Evolutionary conservation across 2,329 filamentous ascomycete species (phyloP), one percentile per base, ranked within the genome.

Genomic region (Fusarium sp.): DNA sequence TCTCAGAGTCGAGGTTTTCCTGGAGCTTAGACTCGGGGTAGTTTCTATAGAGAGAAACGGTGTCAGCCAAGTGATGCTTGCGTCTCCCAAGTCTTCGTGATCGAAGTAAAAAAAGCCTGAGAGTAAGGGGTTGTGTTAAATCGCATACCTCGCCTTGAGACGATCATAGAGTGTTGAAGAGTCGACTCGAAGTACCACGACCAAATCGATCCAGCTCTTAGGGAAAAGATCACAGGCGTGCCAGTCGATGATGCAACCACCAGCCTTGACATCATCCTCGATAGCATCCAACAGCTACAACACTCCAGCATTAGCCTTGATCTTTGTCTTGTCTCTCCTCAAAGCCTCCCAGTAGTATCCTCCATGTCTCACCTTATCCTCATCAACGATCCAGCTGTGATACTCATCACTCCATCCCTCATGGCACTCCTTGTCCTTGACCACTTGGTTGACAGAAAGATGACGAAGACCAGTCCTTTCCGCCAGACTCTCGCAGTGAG

Each of bases 211-310:
- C 94, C 95, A 97, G 80, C 93, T 93, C 81, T 93, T 92, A 3
- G 97, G 97, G 80, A 98, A 98, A 24, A 98, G 85, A 79, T 98
- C 97, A 85, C 96, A 98, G 3, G 95, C 96, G 84, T 99, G 97
- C 96, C 97, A 99, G 85, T 99, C 97, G 80, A 99, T 93, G 77
- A 99, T 91, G 83, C 91, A 94, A 22, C 97, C 97, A 67, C 96
- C 96, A 22, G 89, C 85, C 72, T 92, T 89, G 43, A 94, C 89
- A 71, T 97, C 92, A 66, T 94, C 90, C 84, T 98, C 97, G 67
- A 99, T 93, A 57, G 93, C 91, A 81, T 99, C 97, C 24, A 99
- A 88, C 35, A 99, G 86, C 92, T 95, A 77, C 37, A 18, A 56
- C 18, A 39, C 18, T 37, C 29, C 27, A 24, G 57, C 13, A 64